Conservation (phyloP, 176 grass and related monocot genomes). For the Eragrostis curvula region DNA sequence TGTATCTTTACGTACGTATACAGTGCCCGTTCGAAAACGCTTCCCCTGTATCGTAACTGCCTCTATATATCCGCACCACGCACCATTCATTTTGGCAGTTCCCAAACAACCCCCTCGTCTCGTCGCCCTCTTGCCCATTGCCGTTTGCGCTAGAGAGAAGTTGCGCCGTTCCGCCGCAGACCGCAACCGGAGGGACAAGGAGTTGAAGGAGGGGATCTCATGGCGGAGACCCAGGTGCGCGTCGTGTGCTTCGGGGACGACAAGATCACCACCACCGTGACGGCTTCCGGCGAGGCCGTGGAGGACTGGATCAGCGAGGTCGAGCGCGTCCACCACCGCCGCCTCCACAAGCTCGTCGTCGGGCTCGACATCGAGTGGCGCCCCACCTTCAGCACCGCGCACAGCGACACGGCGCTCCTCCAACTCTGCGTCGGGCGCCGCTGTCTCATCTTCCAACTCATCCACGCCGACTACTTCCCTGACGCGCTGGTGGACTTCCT, state of each 20-base stretch:
- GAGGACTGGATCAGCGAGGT: conserved; percentile 3
- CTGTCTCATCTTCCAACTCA: conserved; percentile 19
- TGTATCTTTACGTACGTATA: too few species aligned
- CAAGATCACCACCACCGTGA: conserved; percentile 47
- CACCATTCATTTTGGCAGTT: not conserved
- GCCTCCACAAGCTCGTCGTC: conserved; percentile 27
- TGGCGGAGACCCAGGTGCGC: conserved; percentile 32
- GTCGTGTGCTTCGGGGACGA: not conserved
- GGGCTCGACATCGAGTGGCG: conserved; percentile 36
- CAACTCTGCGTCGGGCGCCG: conserved; percentile 31
- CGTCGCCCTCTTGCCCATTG: not conserved
- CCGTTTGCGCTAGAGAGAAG: not conserved
- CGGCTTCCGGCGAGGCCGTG: conserved; percentile 37
- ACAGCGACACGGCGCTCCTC: not conserved
- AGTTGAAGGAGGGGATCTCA: conserved; percentile 15
- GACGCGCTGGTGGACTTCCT: not conserved
- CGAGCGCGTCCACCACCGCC: not conserved
- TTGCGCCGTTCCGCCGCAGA: not conserved
- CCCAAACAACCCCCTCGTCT: not conserved
- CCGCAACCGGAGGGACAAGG: too few species aligned
- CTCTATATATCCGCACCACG: not conserved
- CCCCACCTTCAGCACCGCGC: not conserved
- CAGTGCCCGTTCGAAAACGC: too few species aligned
- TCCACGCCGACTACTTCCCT: conserved; percentile 5
- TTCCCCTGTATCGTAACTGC: too few species aligned